Base-by-base conservation (phyloP, 306 rosid genomes). In the Chamaecrista fasciculata region DNA sequence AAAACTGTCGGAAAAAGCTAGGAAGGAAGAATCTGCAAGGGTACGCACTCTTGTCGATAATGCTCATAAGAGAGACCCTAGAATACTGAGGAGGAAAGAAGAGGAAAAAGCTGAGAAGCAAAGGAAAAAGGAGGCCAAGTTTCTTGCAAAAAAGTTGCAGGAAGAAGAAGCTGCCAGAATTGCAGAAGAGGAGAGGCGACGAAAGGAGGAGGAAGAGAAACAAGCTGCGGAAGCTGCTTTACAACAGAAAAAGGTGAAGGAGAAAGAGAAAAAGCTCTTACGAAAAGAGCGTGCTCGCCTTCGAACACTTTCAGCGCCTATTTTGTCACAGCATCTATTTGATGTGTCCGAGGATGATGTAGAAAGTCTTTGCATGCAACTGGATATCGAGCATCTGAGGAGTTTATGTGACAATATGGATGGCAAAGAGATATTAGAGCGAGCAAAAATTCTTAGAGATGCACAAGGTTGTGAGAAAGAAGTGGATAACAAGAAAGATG, bases 241-340 rank as follows among this genome's bases (percentile, higher is more conserved):
- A 21, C 92, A 82, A 55, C 95, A 87, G 75, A 89, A 86, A 77
- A 95, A 89, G 88, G 70, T 75, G 67, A 95, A 81, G 80, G 99
- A 95, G 84, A 95, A 81, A 66, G 99, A 95, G 87, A 95, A 95
- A 80, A 95, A 95, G 70, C 95, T 95, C 55, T 74, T 95, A 82
- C 96, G 99, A 8, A 95, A 95, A 74, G 99, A 95, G 77, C 84
- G 95, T 24, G 73, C 89, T 55, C 99, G 91, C 19, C 95, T 95
- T 67, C 80, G 99, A 69, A 84, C 82, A 40, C 87, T 87, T 48
- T 87, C 96, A 5, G 87, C 82, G 36, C 83, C 96, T 70, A 80
- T 71, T 20, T 11, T 74, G 62, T 81, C 82, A 0, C 86, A 85
- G 39, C 82, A 26, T 26, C 57, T 84, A 78, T 86, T 89, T 11